Conservation (phyloP, 2,329 filamentous ascomycete genomes). For the Arachnopeziza araneosa region DNA sequence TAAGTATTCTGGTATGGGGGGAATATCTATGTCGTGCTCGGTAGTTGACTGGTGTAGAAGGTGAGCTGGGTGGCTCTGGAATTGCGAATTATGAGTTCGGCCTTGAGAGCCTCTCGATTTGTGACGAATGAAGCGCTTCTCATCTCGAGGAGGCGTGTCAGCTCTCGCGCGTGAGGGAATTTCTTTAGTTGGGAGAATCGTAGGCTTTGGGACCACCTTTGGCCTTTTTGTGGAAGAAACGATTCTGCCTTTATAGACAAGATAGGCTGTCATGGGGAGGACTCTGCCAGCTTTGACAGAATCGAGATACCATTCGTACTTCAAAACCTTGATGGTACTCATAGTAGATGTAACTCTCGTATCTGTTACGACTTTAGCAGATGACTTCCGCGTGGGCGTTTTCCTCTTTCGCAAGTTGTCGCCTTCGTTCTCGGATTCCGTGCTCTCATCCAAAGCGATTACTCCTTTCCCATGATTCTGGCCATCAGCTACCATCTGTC, state of each 20-base stretch:
- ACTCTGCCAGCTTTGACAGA: conserved; percentile 41
- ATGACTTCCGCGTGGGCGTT: not conserved
- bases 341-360: not conserved
- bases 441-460: conserved; percentile 31
- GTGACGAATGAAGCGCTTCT: conserved; percentile 14
- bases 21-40: conserved; percentile 64
- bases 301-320: conserved; percentile 52
- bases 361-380: not conserved
- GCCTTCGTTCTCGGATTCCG: conserved; percentile 27
- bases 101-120: conserved; percentile 11
- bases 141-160: conserved; percentile 11
- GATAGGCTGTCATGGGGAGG: conserved; percentile 45
- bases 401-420: not conserved
- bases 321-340: conserved; percentile 46
- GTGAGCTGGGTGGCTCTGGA: conserved; percentile 31
- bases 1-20: conserved; percentile 62
- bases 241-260: conserved; percentile 47
- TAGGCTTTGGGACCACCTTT: not conserved
- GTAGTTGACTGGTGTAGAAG: conserved; percentile 69
- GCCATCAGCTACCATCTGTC: conserved; percentile 22
- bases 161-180: conserved; percentile 20
- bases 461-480: conserved; percentile 16
- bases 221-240: not conserved
- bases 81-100: conserved; percentile 1
- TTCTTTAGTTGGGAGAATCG: conserved; percentile 4